Percentiles rank a stretch among this genome's conserved stretches.
phyloP scores from a whole-genome alignment of 495 filamentous ascomycete species.

The Parachaetomium inaequale region DNA sequence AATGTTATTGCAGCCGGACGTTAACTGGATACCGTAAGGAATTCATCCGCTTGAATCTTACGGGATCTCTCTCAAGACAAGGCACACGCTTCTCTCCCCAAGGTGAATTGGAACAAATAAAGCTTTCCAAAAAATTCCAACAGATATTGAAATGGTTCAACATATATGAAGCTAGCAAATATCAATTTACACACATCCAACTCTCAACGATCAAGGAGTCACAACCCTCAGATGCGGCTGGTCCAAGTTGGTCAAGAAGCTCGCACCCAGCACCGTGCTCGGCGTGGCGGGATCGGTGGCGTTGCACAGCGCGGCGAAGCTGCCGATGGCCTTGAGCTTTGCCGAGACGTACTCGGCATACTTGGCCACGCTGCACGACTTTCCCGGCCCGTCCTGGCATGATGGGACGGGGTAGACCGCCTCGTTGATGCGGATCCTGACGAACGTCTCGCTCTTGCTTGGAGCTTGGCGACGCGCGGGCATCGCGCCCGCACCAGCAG shows the following conservation, averaged over 20 bases:
- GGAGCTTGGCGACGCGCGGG: neutral
- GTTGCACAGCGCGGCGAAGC: slow-evolving; percentile 45
- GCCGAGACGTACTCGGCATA: slow-evolving; percentile 44
- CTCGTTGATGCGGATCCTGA: slow-evolving; percentile 53
- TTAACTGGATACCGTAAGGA: too few relatives aligned
- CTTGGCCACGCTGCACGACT: slow-evolving; percentile 43
- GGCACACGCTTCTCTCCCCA: too few relatives aligned
- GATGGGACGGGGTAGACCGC: slow-evolving; percentile 50
- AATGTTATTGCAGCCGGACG: too few relatives aligned
- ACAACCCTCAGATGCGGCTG: neutral
- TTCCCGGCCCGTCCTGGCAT: slow-evolving; percentile 47
- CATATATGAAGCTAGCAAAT: too few relatives aligned
- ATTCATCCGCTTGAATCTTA: too few relatives aligned
- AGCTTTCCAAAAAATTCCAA: too few relatives aligned
- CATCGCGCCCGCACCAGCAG: neutral
- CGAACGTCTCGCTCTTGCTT: slow-evolving; percentile 27
- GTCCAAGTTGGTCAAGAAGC: neutral
- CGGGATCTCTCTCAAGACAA: too few relatives aligned
- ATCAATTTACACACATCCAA: too few relatives aligned
- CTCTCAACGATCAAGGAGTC: neutral
- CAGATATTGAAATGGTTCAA: too few relatives aligned
- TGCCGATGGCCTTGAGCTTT: slow-evolving; percentile 43
- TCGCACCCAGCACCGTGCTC: neutral
- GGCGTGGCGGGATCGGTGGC: slow-evolving; percentile 25
- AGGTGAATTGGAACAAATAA: too few relatives aligned